These are phyloP conservation scores for Deinandra increscens DNA, from an alignment of 129 eudicot genomes.

Conservation along the genomic window DNA sequence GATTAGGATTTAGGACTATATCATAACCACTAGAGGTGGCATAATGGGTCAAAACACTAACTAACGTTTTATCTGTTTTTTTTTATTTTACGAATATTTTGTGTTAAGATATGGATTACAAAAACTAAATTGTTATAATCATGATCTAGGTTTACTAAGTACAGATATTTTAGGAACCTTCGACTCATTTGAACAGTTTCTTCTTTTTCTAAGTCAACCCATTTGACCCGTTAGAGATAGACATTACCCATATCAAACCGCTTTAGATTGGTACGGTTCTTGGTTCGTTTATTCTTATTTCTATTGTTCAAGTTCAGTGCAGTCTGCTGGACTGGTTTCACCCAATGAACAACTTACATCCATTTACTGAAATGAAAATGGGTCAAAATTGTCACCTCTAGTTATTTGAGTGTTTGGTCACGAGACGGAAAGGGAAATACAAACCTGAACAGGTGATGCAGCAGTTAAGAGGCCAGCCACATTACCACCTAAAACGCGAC, in stretches of 20 bases:
- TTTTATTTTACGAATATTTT: not conserved
- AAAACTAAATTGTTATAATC: not conserved
- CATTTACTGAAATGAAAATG: not conserved
- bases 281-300: not conserved
- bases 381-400: not conserved
- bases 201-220: not conserved
- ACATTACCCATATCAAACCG: not conserved
- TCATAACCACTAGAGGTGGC: not conserved
- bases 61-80: not conserved
- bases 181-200: not conserved
- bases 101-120: not conserved
- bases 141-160: not conserved
- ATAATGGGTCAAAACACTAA: not conserved
- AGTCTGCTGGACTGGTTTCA: not conserved
- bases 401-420: not conserved
- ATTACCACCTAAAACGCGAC: constrained; percentile 70
- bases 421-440: not conserved
- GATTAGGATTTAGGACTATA: not conserved
- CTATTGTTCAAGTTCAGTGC: not conserved
- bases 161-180: constrained; percentile 1
- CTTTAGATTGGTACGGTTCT: not conserved
- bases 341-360: not conserved
- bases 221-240: not conserved
- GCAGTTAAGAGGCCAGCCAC: constrained; percentile 73
- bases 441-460: constrained; percentile 66